phyloP scores from a whole-genome alignment of 2,329 filamentous ascomycete genomes.

The Aspergillus jensenii region DNA sequence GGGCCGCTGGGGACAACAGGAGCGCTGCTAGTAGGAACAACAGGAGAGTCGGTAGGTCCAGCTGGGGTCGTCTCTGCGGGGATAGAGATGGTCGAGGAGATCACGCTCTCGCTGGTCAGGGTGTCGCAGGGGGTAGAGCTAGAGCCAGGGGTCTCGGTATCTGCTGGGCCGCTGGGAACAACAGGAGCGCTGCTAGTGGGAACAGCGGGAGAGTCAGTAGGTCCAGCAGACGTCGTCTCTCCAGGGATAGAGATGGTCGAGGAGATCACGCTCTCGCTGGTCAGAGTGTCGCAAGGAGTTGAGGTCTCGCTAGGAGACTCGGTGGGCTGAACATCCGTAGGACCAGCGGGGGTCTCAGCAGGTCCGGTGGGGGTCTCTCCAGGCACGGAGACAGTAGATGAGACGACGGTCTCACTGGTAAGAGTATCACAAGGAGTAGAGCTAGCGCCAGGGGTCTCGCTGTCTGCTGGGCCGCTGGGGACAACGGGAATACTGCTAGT shows the following conservation, averaged over 20 bases:
- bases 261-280: constrained; percentile 13
- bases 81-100: constrained; percentile 9
- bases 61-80: background rate
- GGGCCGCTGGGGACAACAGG: too few species aligned
- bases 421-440: background rate
- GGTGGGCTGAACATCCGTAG: constrained; percentile 1
- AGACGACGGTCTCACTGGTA: background rate
- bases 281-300: background rate
- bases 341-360: constrained; percentile 3
- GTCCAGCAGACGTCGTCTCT: background rate
- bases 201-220: background rate
- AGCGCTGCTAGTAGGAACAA: background rate
- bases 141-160: constrained; percentile 1
- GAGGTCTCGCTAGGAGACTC: constrained; percentile 5
- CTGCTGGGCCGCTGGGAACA: background rate
- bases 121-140: constrained; percentile 3
- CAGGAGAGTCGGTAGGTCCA: background rate
- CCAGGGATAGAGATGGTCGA: constrained; percentile 1
- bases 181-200: background rate
- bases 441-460: constrained; percentile 4
- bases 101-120: constrained; percentile 10
- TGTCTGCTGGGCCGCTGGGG: background rate
- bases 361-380: background rate
- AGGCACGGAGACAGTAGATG: background rate
- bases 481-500: background rate